Evolutionary conservation across 108 stramenopile genomes (phyloP), one percentile per base, ranked within the genome.

Genomic region (Pseudonitzschia multiseries): DNA sequence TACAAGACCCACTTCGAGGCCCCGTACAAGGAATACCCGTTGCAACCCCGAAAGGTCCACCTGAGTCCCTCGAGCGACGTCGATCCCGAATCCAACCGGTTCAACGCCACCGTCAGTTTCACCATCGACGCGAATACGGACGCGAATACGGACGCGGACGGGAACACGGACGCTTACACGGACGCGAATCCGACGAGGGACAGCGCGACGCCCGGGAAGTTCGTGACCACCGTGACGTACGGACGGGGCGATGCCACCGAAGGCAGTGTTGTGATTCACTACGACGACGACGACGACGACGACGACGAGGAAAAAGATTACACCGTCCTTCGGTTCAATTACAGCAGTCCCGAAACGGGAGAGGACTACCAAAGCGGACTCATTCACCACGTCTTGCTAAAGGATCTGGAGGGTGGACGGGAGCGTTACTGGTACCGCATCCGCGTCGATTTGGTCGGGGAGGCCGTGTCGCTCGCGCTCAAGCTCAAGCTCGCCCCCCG

Each of bases 91-190:
- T 20, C 43, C 27, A 41, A 40, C 9, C 14, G 27, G n/a, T 59
- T 77, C 26, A 72, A 79, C 46, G 77, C 80, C 68, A 84, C 84
- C 14, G n/a, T 84, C 18, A 78, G 76, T 57, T 84, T 84, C 56
- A 69, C 60, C 32, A 44, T 76, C 44, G 53, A 64, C 48, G 20
- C 18, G 65, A 48, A 44, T 13, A n/a, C n/a, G n/a, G n/a, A n/a
- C n/a, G n/a, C n/a, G n/a, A n/a, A n/a, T n/a, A n/a, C n/a, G n/a
- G n/a, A n/a, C n/a, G n/a, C n/a, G n/a, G n/a, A n/a, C n/a, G n/a
- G n/a, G n/a, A n/a, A n/a, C n/a, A n/a, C n/a, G n/a, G n/a, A n/a
- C n/a, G n/a, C n/a, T n/a, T n/a, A n/a, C n/a, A n/a, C n/a, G n/a
- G n/a, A n/a, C n/a, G n/a, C n/a, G n/a, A n/a, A n/a, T n/a, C n/a